These are phyloP conservation scores for Phytophthora hibernalis DNA, from an alignment of 352 stramenopile species.

Conservation along the genomic window DNA sequence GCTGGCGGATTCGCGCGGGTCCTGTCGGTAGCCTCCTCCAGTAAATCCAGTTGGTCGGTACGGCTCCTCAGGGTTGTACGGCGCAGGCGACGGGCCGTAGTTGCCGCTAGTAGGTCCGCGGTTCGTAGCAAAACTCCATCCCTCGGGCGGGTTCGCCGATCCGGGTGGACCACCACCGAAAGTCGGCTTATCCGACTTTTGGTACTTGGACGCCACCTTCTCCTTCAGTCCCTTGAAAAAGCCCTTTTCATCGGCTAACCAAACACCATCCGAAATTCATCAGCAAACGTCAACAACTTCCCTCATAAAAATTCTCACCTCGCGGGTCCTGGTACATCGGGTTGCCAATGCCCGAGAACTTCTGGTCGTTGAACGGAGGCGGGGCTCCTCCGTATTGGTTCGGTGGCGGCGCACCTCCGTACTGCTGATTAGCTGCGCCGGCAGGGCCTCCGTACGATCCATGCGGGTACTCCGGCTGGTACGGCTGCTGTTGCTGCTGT, in stretches of 20 bases:
- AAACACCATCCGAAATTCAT: conserved; percentile 5
- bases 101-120: conserved; percentile 78
- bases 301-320: conserved; percentile 37
- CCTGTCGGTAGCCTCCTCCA: conserved; percentile 67
- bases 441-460: conserved; percentile 53
- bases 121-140: conserved; percentile 89
- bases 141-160: conserved; percentile 73
- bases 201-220: conserved; percentile 83
- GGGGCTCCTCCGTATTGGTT: conserved; percentile 54
- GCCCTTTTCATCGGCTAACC: conserved; percentile 77
- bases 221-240: conserved; percentile 90
- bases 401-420: conserved; percentile 43
- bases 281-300: background rate
- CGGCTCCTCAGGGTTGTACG: conserved; percentile 86
- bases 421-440: conserved; percentile 37
- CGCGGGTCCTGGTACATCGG: conserved; percentile 94
- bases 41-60: conserved; percentile 66
- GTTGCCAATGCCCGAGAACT: conserved; percentile 95
- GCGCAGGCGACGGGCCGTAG: conserved; percentile 55
- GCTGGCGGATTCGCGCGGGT: conserved; percentile 69
- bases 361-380: conserved; percentile 69
- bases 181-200: conserved; percentile 68
- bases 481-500: conserved; percentile 33
- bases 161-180: conserved; percentile 70
- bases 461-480: conserved; percentile 59